A percentile compares a stretch with the other conserved stretches of the same genome.
phyloP scores from a whole-genome alignment of 148 eudicot species.

The Dianthus caryophyllus region DNA sequence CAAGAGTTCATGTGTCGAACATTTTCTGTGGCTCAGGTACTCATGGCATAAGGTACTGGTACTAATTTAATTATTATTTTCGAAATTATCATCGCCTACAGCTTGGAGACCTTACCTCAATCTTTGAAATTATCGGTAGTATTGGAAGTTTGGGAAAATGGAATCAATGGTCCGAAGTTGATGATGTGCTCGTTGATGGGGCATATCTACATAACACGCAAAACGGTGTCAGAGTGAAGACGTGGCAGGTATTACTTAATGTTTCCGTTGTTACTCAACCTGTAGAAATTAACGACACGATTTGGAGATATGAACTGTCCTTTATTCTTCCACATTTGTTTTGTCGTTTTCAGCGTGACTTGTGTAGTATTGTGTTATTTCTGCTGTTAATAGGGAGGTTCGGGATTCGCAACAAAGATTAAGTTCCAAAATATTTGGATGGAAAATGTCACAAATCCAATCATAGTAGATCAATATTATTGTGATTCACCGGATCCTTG shows the following conservation, averaged over 20 bases:
- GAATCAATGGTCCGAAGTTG: conserved; percentile 46
- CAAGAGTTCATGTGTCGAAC: conserved; percentile 40
- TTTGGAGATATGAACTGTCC: neutral
- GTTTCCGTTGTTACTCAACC: neutral
- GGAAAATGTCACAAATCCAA: conserved; percentile 87
- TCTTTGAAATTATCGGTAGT: conserved; percentile 27
- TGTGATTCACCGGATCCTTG: conserved; percentile 63
- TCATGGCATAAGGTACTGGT: conserved; percentile 94
- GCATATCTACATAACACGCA: conserved; percentile 60
- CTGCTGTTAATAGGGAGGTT: conserved; percentile 64
- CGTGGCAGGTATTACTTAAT: conserved; percentile 74
- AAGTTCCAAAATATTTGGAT: conserved; percentile 57
- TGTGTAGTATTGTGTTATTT: neutral
- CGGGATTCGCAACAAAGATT: conserved; percentile 60
- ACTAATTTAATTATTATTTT: conserved; percentile 1
- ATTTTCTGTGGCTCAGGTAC: conserved; percentile 74
- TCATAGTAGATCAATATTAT: conserved; percentile 83
- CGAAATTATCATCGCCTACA: neutral
- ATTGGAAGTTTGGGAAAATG: conserved; percentile 86
- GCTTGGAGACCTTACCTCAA: neutral
- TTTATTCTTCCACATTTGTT: neutral
- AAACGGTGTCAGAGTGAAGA: conserved; percentile 88
- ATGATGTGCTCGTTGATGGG: conserved; percentile 52
- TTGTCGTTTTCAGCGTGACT: neutral
- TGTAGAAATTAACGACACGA: neutral